These are phyloP conservation scores for Jaapia argillacea DNA, from an alignment of 768 basidiomycete species.

Conservation along the genomic window DNA sequence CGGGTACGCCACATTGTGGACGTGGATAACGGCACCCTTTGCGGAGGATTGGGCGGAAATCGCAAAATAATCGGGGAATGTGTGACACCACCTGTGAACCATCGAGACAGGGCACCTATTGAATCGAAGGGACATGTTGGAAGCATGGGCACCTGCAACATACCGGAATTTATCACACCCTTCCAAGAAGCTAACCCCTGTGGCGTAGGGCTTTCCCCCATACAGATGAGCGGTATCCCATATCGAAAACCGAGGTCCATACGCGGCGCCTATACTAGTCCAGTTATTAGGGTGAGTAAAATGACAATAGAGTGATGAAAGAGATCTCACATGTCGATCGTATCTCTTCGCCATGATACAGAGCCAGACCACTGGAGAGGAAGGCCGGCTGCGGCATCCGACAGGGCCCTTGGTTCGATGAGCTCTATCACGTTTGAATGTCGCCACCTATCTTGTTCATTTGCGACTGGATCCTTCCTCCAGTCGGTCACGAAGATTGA, in stretches of 20 bases:
- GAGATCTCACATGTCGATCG: slow-evolving; percentile 57
- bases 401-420: slow-evolving; percentile 55
- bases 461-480: slow-evolving; percentile 56
- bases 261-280: slow-evolving; percentile 63
- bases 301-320: neutral
- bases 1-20: slow-evolving; percentile 57
- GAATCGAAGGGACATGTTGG: neutral
- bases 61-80: slow-evolving; percentile 69
- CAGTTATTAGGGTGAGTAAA: slow-evolving; percentile 1
- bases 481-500: slow-evolving; percentile 76
- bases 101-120: slow-evolving; percentile 2
- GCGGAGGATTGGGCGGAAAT: slow-evolving; percentile 51
- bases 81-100: slow-evolving; percentile 59
- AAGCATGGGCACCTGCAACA: too few species aligned
- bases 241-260: slow-evolving; percentile 59
- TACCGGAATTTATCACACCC: slow-evolving; percentile 65
- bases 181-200: slow-evolving; percentile 54
- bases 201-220: slow-evolving; percentile 64
- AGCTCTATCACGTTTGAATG: slow-evolving; percentile 61
- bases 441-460: slow-evolving; percentile 44
- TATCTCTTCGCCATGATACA: slow-evolving; percentile 62
- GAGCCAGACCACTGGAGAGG: slow-evolving; percentile 42
- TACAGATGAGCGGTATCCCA: slow-evolving; percentile 69
- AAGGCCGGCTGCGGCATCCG: slow-evolving; percentile 37
- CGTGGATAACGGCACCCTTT: slow-evolving; percentile 57